Base-by-base conservation (phyloP, 202 grass and related monocot species). In the Thinopyrum obtusiflorum region DNA sequence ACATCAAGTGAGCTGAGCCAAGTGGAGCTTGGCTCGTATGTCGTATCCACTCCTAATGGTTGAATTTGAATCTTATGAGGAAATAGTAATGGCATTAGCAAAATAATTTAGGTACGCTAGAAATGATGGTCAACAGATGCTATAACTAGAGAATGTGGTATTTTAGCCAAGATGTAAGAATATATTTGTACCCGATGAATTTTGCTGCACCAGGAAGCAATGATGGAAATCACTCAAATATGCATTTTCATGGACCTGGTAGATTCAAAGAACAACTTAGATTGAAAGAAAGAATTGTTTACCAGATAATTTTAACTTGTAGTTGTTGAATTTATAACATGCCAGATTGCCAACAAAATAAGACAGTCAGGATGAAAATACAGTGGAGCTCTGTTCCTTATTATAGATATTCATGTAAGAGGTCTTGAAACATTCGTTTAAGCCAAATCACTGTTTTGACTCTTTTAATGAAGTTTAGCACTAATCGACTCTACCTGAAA, bases 181-280 rank as follows among this genome's bases (percentile, higher is more conserved):
- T 76, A 64, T 1, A 21, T 84, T 40, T 12, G 47, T 88, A 96
- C 96, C 93, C 12, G 88, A 91, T 61, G 82, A 91, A 88, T 98
- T 98, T 85, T 86, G 82, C 31, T 88, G 82, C 57, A 88, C 23
- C 35, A 83, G 81, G 73, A 92, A 96, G 83, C 96, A 96, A 82
- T 98, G 93, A 86, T 94, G 93, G 83, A 98, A 98, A 23, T 96
- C 88, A 64, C 96, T 98, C 15, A 78, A 62, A 81, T 96, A 98
- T 20, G 93, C 90, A 94, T 98, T 96, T 89, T 98, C 96, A 46
- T 95, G 93, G 83, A 98, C 96, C 93, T 96, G 73, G 74, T 82
- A 87, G 63, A 89, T 76, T 79, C 17, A 88, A 65, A 80, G 25
- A 84, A 65, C 10, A 83, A 61, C 5, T 83, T 83, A 61, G 17